Conservation (phyloP, 768 basidiomycete species). For the Coprinopsis strossmayeri region DNA sequence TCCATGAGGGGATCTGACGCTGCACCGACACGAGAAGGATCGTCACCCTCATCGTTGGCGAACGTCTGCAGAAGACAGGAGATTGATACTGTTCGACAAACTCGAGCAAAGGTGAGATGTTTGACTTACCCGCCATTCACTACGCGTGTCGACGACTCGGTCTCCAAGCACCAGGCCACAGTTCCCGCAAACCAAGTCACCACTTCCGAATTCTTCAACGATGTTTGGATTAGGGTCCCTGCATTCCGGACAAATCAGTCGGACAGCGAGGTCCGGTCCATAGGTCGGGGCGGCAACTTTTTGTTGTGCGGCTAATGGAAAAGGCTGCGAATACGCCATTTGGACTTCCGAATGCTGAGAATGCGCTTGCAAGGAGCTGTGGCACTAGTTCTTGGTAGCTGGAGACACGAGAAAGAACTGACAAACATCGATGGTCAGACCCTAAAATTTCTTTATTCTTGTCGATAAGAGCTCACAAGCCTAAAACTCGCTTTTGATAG, state of each 20-base stretch:
- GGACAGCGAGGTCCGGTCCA: constrained; percentile 80
- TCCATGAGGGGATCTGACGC: constrained; percentile 91
- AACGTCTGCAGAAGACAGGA: constrained; percentile 63
- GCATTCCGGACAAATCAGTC: constrained; percentile 94
- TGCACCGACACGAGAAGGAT: constrained; percentile 99
- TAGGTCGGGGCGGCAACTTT: constrained; percentile 35
- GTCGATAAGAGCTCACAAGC: neutral
- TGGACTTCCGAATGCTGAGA: too few species aligned
- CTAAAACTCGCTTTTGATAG: neutral
- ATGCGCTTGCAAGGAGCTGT: neutral
- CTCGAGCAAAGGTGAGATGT: constrained; percentile 9
- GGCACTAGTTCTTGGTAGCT: too few species aligned
- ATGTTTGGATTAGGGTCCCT: constrained; percentile 90
- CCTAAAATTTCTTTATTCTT: neutral
- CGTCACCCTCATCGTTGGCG: constrained; percentile 98
- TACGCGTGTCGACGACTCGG: constrained; percentile 93
- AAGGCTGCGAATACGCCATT: constrained; percentile 75
- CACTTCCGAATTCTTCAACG: constrained; percentile 95
- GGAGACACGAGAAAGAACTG: too few species aligned
- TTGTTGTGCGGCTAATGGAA: constrained; percentile 47
- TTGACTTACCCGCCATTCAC: constrained; percentile 91
- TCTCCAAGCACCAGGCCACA: constrained; percentile 96
- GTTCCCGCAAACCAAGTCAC: constrained; percentile 91
- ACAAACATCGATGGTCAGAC: neutral
- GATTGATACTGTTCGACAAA: constrained; percentile 11